Base-by-base conservation (phyloP, 2,329 filamentous ascomycete species). In the Grosmannia penicillata region DNA sequence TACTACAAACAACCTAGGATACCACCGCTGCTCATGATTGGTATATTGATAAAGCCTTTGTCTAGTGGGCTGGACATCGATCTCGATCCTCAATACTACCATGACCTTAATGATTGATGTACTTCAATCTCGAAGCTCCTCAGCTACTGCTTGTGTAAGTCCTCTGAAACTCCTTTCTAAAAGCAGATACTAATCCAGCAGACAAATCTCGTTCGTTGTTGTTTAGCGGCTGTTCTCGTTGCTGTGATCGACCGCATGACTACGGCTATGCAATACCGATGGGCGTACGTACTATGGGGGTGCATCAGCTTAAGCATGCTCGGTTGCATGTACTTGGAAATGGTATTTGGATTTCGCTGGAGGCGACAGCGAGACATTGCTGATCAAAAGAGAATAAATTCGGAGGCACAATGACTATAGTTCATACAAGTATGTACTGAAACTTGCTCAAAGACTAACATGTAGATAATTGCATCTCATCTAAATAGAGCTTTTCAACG, bases 31-130 rank as follows among this genome's bases (percentile, higher is more conserved):
- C n/a, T n/a, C n/a, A n/a, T n/a, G n/a, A n/a, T n/a, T n/a, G n/a
- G n/a, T n/a, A n/a, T n/a, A n/a, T n/a, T n/a, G n/a, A n/a, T n/a
- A n/a, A n/a, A n/a, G n/a, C n/a, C n/a, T n/a, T n/a, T n/a, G n/a
- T n/a, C n/a, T n/a, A n/a, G 50, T 53, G 32, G 53, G 53, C 15
- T 55, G 48, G 36, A 51, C 49, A 1, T 53, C 51, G 1, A 54
- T 56, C 8, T 41, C 50, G 10, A 51, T 56, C 4, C 48, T 56
- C 4, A 56, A 54, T 39, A 48, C 51, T 0, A 56, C 53, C 1
- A 53, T 53, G 47, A 56, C 53, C 1, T 38, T 56, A 14, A 51
- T 54, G 47, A 53, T 56, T 33, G 52, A 56, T 24, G 48, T 56
- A 6, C 11, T 56, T 6, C 48, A 54, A 28, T 41, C 43, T 2